These are phyloP conservation scores for Xerocomus potaroensis DNA, from an alignment of 768 basidiomycete species.

Conservation along the genomic window DNA sequence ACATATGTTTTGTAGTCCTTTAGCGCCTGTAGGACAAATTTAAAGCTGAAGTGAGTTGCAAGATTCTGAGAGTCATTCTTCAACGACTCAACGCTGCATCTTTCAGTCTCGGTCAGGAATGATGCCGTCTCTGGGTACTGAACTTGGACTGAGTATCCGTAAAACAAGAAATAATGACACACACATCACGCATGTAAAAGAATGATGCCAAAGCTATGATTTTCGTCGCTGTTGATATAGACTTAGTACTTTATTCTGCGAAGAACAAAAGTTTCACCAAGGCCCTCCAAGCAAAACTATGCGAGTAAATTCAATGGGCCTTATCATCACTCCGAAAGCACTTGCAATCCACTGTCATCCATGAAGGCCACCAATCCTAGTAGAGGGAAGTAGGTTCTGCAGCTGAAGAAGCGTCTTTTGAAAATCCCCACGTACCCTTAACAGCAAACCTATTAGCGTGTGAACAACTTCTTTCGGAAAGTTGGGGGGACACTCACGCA, in stretches of 20 bases:
- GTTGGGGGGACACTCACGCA: slow-evolving; percentile 33
- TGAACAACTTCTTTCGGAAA: neutral
- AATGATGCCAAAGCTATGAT: slow-evolving; percentile 23
- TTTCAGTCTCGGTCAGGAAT: slow-evolving; percentile 45
- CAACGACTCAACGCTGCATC: slow-evolving; percentile 38
- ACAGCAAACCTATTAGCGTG: slow-evolving; percentile 28
- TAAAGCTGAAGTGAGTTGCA: slow-evolving; percentile 39
- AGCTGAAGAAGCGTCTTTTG: neutral
- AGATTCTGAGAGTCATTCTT: slow-evolving; percentile 40
- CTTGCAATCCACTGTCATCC: slow-evolving; percentile 38
- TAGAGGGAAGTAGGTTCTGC: neutral
- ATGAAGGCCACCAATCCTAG: slow-evolving; percentile 26
- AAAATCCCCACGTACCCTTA: slow-evolving; percentile 25
- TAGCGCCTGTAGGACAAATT: slow-evolving; percentile 46
- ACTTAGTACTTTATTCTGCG: neutral
- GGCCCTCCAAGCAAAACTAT: slow-evolving; percentile 30
- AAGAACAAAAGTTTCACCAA: slow-evolving; percentile 5
- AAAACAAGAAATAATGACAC: neutral
- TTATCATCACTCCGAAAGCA: neutral
- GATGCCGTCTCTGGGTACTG: slow-evolving; percentile 51
- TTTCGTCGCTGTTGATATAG: slow-evolving; percentile 7
- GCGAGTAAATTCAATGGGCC: neutral
- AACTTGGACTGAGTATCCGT: neutral
- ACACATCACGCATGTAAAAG: slow-evolving; percentile 53
- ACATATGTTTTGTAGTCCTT: slow-evolving; percentile 38